Base-by-base conservation (phyloP, 495 filamentous ascomycete species). In the Penicillium crystallinum region DNA sequence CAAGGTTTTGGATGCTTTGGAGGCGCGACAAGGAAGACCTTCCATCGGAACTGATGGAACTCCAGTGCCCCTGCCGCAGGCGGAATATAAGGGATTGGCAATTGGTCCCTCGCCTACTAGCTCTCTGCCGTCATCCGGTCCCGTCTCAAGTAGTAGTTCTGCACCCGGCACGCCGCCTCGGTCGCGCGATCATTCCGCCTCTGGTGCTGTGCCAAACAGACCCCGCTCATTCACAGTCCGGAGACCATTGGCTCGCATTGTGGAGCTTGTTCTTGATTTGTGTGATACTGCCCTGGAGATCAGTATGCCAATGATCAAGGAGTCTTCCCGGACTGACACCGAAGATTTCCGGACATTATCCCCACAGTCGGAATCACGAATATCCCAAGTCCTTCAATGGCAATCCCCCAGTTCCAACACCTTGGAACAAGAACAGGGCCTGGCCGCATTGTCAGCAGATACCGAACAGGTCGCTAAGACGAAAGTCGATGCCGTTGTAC, bases 221-320 rank as follows among this genome's bases (percentile, higher is more conserved):
- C 86, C 82, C 29, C 81, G 90, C 22, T 86, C 85, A 3, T 97
- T 97, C 71, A 91, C 90, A 30, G 82, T 97, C 38, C 83, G 95
- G 37, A 81, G 93, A 34, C 95, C 93, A 2, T 76, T 96, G 42
- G 85, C 89, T 46, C 82, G 95, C 40, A 95, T 97, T 50, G 93
- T 97, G 6, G 95, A 97, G 69, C 75, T 98, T 41, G 79, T 98
- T 29, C 79, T 97, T 6, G 93, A 98, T 70, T 79, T 98, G 5
- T 97, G 93, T 64, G 93, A 98, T 67, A 98, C 93, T 2, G 84
- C 95, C 6, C 73, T 97, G 42, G 95, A 97, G 69, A 95, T 98
- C 58, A 97, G 84, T 70, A 89, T 89, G 18, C 91, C 93, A 4
- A 82, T 89, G 22, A 87, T 97, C 61, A 97, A 95, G 63, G 90